Base-by-base conservation (phyloP, 768 basidiomycete species). In the Fibroporia radiculosa region DNA sequence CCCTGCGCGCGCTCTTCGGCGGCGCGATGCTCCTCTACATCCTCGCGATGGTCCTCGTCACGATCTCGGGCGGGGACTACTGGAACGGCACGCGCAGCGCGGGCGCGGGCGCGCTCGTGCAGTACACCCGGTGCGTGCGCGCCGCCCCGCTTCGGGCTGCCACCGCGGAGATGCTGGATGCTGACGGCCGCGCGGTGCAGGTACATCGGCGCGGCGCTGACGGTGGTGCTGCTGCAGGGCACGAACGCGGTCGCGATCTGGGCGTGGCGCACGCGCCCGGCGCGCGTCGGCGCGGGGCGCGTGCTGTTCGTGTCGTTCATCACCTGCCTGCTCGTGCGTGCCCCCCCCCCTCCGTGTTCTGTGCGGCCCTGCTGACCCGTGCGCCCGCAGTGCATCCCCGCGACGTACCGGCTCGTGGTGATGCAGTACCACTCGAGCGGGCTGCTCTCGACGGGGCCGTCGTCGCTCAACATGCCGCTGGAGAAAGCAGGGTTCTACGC, bases 401-500 rank as follows among this genome's bases (percentile, higher is more conserved):
- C 29, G 3, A 22, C 45, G 2, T 53, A 56, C 27, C 54, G 48
- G 12, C 40, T 51, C 14, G 47, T 19, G 19, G 40, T 48, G 24
- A 48, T 50, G 43, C 16, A 19, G 18, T 39, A 38, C 35, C 37
- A 44, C 12, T 52, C 53, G 27, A 47, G 44, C 11, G 45, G 46
- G 12, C 48, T 51, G 6, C 18, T 35, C 26, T 50, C 51, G 12
- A 39, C 27, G 14, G 48, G 36, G 0, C 46, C 50, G 2, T 45
- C 43, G 13, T 43, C 54, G 32, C 49, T 53, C 29, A 52, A 56
- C 36, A 24, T 33, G 6, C 6, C 38, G 1, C 11, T 4, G 8
- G 47, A 44, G 14, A 56, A 52, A 31, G 31, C 34, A 16, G 23
- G 31, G 18, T 52, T 56, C 34, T 53, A 51, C 40, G 20, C 45